Conservation (phyloP, 2,329 filamentous ascomycete genomes). For the Neurospora sp. region DNA sequence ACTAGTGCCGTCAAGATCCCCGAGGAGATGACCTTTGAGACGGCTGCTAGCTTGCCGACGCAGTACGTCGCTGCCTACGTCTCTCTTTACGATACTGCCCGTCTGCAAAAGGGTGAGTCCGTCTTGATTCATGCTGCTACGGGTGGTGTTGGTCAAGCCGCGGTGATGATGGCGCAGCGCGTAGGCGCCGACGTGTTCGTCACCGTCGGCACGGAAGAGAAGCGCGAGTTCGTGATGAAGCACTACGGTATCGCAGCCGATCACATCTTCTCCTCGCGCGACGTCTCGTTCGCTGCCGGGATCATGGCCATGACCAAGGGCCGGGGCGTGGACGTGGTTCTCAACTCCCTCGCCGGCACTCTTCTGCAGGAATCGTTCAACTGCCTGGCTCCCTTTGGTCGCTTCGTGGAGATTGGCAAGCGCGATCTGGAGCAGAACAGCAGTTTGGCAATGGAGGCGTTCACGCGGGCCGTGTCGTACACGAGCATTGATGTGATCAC, state of each 20-base stretch:
- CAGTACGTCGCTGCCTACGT: conserved; percentile 26
- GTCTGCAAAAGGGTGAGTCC: conserved; percentile 8
- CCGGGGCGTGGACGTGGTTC: conserved; percentile 21
- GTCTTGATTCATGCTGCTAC: conserved; percentile 23
- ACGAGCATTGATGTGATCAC: conserved; percentile 25
- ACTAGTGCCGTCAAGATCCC: conserved; percentile 21
- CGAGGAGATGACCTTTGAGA: conserved; percentile 23
- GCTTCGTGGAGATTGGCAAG: conserved; percentile 37
- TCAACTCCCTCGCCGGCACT: conserved; percentile 32
- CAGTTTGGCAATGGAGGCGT: conserved; percentile 33
- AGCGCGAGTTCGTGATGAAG: conserved; percentile 23
- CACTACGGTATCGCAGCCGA: conserved; percentile 21
- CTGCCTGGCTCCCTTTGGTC: conserved; percentile 34
- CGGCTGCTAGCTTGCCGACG: conserved; percentile 26
- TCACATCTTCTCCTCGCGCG: conserved; percentile 13
- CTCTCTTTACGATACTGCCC: conserved; percentile 22
- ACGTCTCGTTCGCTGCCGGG: conserved; percentile 6
- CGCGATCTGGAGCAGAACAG: conserved; percentile 29
- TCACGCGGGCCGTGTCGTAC: conserved; percentile 27
- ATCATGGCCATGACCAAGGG: conserved; percentile 8
- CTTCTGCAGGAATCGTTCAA: conserved; percentile 32
- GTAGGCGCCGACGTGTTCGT: conserved; percentile 12
- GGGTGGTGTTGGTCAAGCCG: conserved; percentile 21
- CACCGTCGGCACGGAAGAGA: conserved; percentile 25
- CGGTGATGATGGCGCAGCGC: conserved; percentile 12